Conservation (phyloP, 225 moss, liverwort and hornwort species). For the Polytrichum commune region DNA sequence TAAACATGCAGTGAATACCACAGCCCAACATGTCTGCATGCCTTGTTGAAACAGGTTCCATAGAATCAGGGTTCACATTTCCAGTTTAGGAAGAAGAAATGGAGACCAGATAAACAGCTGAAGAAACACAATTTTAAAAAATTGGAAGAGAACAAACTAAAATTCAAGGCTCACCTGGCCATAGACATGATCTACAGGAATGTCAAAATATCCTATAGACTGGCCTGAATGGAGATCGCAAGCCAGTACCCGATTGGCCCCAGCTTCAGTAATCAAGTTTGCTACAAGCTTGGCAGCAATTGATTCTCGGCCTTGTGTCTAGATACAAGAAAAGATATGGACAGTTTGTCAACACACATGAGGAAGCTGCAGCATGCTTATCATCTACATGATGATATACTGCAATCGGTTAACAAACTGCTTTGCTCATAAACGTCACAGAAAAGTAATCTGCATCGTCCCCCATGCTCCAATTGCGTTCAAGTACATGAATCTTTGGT, state of each 20-base stretch:
- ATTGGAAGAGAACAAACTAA: no score
- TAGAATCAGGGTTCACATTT: no score
- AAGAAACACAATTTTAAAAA: no score
- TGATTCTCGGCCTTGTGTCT: constrained; percentile 64
- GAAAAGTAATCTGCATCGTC: no score
- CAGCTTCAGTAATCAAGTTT: constrained; percentile 63
- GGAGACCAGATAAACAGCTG: constrained; percentile 29
- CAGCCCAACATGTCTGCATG: no score
- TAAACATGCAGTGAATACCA: not conserved
- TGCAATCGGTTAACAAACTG: not conserved
- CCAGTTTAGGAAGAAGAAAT: not conserved
- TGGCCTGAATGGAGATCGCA: constrained; percentile 96
- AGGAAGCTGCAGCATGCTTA: not conserved
- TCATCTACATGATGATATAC: not conserved
- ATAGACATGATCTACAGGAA: constrained; percentile 96
- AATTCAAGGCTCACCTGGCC: constrained; percentile 47
- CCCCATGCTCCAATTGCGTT: no score
- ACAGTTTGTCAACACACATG: no score
- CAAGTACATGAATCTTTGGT: no score
- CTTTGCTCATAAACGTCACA: not conserved
- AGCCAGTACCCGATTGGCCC: constrained; percentile 65
- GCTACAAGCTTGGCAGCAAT: constrained; percentile 67
- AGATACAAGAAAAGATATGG: not conserved
- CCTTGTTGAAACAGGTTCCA: no score
- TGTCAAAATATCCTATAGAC: constrained; percentile 97